Base-by-base conservation (phyloP, 805 yeast genomes). In the Barnettozyma populi region DNA sequence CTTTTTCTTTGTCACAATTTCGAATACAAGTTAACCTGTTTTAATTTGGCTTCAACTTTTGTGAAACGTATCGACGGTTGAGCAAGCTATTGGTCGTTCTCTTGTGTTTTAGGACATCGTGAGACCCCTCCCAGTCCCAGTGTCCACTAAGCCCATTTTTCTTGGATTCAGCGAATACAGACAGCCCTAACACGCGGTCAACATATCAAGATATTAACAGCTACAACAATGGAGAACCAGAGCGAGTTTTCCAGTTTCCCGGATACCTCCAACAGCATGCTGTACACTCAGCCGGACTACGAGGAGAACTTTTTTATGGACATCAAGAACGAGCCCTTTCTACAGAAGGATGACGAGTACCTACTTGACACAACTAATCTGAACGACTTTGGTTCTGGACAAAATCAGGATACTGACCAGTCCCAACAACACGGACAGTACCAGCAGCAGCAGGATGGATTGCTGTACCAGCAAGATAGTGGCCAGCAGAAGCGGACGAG, bases 401-500 rank as follows among this genome's bases (percentile, higher is more conserved):
- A 29, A 8, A 9, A 18, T 10, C 27, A 9, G n/a, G 18, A 36
- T 21, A 21, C 31, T 4, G 19, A 35, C 6, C 23, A 29, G 16
- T 25, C 32, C 19, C 36, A 35, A 20, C 23, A 35, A 39, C 25
- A 36, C 31, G 27, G 25, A 6, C 43, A 39, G 8, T 31, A 37
- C 19, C 48, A 31, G 38, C 43, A 44, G 27, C 37, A 10, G 20
- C 46, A 19, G 16, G 37, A 32, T 13, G 36, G 16, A 39, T 18
- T 34, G 3, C 34, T 34, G 27, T 36, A 34, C 18, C 31, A 21
- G n/a, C 24, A 40, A 11, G 41, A 42, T 23, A 41, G 44, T 29
- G 40, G 43, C 13, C 41, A 34, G 6, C 68, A 56, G 60, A 82
- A 80, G 54, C 69, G 94, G 51, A 80, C 84, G 13, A 70, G 92